Base-by-base conservation (phyloP, 1,284 basidiomycete genomes). In the Heterobasidion annosum region DNA sequence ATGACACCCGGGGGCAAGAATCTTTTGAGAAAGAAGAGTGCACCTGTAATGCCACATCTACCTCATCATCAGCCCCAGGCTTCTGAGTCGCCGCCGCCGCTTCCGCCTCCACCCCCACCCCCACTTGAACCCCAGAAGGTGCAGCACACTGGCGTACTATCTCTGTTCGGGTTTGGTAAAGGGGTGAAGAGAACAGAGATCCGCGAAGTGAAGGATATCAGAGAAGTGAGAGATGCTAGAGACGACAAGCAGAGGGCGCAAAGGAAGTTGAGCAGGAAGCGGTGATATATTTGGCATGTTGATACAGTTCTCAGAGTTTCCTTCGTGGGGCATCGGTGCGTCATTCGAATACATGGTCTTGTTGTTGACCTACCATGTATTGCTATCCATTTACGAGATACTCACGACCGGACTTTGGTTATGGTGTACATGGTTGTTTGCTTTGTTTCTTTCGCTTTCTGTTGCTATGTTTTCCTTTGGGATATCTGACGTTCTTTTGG, bases 211-310 rank as follows among this genome's bases (percentile, higher is more conserved):
- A 34, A 34, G 16, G 37, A 37, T 48, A 19, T 12, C 8, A 16
- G 44, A 12, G 52, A 48, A 2, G 46, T 35, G 51, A 58, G 12
- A 34, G 53, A 56, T 42, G 48, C 13, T 33, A 32, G 15, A 43
- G 53, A 54, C 47, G 53, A 56, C 50, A 34, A 57, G 32, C 34
- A 34, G 4, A 58, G 57, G 49, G 59, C 46, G 15, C 37, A 43
- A 34, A 51, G 65, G 50, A 70, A 68, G 63, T 54, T 70, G 54
- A 70, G 66, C 64, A 70, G 69, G 63, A 59, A 65, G 35, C 59
- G 57, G 49, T 66, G 55, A 45, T 35, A 25, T 25, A 43, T 25
- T 25, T 25, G 25, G 37, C 37, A 3, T 8, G 51, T 37, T 37
- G 9, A 35, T 50, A 13, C 48, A 8, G 33, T 0, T 35, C 12